Evolutionary conservation across 805 yeast genomes (phyloP), one percentile per base, ranked within the genome.

Genomic region (Starmerella geochares): DNA sequence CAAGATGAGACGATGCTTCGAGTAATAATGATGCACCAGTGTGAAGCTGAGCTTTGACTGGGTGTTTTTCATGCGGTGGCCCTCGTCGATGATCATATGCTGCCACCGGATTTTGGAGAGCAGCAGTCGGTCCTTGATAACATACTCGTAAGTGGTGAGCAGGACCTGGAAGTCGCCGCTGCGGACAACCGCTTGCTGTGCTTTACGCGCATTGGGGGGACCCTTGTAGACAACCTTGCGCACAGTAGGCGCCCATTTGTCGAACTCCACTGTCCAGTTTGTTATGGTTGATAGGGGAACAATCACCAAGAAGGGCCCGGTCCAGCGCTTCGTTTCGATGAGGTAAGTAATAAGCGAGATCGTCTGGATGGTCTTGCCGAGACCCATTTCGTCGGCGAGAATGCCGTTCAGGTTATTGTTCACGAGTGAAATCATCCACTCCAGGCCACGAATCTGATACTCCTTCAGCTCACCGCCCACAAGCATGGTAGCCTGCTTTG

Each of bases 11-110:
- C 98, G 73, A 67, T 86, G 81, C 58, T 83, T 86, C 44, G 95
- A 78, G 59, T 81, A 88, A 62, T 90, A 90, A 63, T 75, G 81
- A 54, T 82, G 82, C 1, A 88, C 81, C 60, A 90, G 75, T 1
- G 97, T 92, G 54, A 72, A 77, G 1, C 95, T 84, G 50, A 90
- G 72, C 65, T 90, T 90, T 8, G 96, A 86, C 60, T 82, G 81
- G 0, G 95, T 72, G 67, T 90, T 90, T 67, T 90, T 90, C 96
- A 90, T 86, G 67, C 98, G 80, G 65, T 90, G 98, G 64, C 98
- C 98, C 71, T 90, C 98, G 70, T 90, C 98, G 54, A 90, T 90
- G 55, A 90, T 87, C 96, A 90, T 90, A 67, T 92, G 96, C 45
- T 83, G 83, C 97, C 97, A 90, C 60, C 78, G 80, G 47, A 85